Base-by-base conservation (phyloP, 148 eudicot genomes). In the Camellia sinensis region DNA sequence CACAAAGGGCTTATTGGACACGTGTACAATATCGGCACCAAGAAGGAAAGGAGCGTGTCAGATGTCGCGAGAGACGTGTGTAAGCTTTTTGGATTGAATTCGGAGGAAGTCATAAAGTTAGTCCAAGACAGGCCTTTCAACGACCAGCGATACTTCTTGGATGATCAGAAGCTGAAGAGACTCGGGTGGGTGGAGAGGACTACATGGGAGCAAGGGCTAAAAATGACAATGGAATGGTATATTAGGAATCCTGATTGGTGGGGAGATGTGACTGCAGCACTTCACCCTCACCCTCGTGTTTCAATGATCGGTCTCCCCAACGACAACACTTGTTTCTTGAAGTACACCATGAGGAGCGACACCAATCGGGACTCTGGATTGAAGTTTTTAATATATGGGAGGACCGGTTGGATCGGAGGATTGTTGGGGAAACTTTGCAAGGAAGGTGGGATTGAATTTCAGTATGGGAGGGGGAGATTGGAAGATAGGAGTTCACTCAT, bases 41-140 rank as follows among this genome's bases (percentile, higher is more conserved):
- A 74, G 78, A 81, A 56, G 57, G 83, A 81, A 53, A 74, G 79
- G 67, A 9, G 83, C 3, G 83, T 81, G 4, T 5, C 75, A 7
- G 83, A 81, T 46, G 79, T 81, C 1, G 83, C 79, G 2, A 9
- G 9, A 3, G 79, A 81, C 10, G 57, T 81, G 1, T 74, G 74
- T 56, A 74, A 75, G 13, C 79, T 74, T 10, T 81, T 81, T 37
- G 64, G 60, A 5, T 6, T 52, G 78, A 57, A 74, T 19, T 9
- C 64, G 0, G 74, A 75, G 3, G n/a, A 12, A 14, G 21, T 19
- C 21, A 44, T 81, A 1, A 15, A 43, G 72, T 81, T 74, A 56
- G 83, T 81, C 0, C 59, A 75, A 3, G 69, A 81, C 68, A 81
- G 83, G 73, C 83, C 83, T 9, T 81, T 81, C 19, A 81, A 81